Evolutionary conservation across 2,329 filamentous ascomycete genomes (phyloP), one percentile per base, ranked within the genome.

Genomic region (Phaeosphaeria sp.): DNA sequence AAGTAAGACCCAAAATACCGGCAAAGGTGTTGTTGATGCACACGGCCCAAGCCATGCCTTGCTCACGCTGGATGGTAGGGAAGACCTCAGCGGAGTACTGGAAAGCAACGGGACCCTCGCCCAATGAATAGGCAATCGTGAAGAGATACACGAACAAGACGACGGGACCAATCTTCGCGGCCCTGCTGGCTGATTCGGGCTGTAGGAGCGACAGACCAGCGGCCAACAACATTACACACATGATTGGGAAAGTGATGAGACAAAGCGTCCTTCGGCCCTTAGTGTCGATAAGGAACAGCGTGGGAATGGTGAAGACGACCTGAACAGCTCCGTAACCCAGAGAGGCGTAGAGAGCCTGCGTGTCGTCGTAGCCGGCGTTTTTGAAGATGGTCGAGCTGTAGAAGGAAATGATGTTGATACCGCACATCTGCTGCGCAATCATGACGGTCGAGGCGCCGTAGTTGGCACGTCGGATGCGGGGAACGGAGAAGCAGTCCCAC

Each of bases 311-410:
- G 52, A 69, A 70, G 15, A 77, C 65, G 50, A 77, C 69, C 27
- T 77, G 72, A 11, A 77, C 59, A 13, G 72, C 72, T 49, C 75
- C 75, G 51, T 75, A 77, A 1, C 75, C 75, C 5, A 77, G 68
- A 10, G 74, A 77, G 2, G 74, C 74, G 59, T 72, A 76, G 10
- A 77, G 53, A 2, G 75, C 74, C 55, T 77, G 58, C 1, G 50
- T 58, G 0, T 43, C 13, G 1, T 56, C 63, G 62, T 74, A 76
- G 3, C 73, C 73, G 36, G 64, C 73, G 2, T 70, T 43, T 0
- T 90, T 93, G 72, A 95, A 92, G 53, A 89, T 71, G 67, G 94
- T 67, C 0, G 71, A 93, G 71, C 96, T 96, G 47, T 93, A 95
- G 56, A 89, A 83, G 0, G 92, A 92, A 15, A 97, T 90, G 2